phyloP scores from a whole-genome alignment of 2,329 filamentous ascomycete genomes.

The Fusarium sp. region DNA sequence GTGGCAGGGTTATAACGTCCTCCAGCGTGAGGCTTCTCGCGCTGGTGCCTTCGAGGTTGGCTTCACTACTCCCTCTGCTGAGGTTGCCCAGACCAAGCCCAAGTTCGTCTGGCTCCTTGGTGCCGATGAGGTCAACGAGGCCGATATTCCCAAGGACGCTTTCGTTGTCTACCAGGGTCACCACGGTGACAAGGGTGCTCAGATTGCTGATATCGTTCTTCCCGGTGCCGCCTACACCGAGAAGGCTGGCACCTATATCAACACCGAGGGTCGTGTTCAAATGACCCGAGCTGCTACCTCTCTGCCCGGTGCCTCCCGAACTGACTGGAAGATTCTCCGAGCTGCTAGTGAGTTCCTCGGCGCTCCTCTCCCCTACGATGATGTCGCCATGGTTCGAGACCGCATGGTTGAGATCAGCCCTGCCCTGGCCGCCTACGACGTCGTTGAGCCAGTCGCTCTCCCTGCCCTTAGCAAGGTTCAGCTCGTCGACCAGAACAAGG shows the following conservation, averaged over 20 bases:
- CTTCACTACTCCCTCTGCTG: constrained; percentile 85
- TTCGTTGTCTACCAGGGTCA: constrained; percentile 99
- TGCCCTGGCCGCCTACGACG: constrained; percentile 87
- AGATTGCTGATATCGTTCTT: constrained; percentile 92
- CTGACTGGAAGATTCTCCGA: constrained; percentile 99
- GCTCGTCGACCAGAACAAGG: constrained; percentile 96
- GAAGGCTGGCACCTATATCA: constrained; percentile 95
- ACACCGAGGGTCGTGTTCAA: constrained; percentile 97
- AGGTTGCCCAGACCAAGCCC: constrained; percentile 84
- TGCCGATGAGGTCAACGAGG: constrained; percentile 87
- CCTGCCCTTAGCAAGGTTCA: constrained; percentile 88
- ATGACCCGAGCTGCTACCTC: constrained; percentile 91
- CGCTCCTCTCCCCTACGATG: constrained; percentile 88
- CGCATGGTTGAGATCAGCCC: constrained; percentile 97
- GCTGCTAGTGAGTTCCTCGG: constrained; percentile 92
- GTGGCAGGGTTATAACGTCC: constrained; percentile 98
- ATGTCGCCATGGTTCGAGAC: constrained; percentile 87
- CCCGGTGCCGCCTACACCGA: constrained; percentile 97
- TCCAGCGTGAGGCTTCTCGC: constrained; percentile 92
- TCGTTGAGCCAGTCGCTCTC: constrained; percentile 84
- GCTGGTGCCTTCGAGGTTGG: constrained; percentile 95
- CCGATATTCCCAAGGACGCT: constrained; percentile 92
- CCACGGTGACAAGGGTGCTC: constrained; percentile 92
- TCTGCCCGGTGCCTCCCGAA: constrained; percentile 87
- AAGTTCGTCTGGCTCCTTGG: constrained; percentile 98